A percentile compares a stretch with the other conserved stretches of the same genome.
These are phyloP conservation scores for Elsinoe batatas DNA, from an alignment of 2,329 filamentous ascomycete species.

Conservation along the genomic window DNA sequence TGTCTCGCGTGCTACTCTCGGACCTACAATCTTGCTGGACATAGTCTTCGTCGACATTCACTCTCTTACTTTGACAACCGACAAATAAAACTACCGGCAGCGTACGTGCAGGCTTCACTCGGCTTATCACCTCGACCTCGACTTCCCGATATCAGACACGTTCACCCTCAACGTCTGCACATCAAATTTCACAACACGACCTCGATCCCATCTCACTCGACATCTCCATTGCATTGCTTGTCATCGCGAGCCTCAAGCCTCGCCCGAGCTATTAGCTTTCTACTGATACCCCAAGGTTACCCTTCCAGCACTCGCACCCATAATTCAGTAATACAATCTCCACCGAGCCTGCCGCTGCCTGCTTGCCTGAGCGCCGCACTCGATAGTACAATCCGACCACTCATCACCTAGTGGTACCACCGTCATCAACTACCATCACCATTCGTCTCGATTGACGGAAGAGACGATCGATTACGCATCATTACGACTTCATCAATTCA, in stretches of 20 bases:
- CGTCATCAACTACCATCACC: neutral
- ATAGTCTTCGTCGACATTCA: constrained; percentile 5
- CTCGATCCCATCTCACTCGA: neutral
- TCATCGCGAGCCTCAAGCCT: constrained; percentile 3
- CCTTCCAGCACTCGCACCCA: neutral
- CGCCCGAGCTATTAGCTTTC: neutral
- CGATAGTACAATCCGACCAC: neutral
- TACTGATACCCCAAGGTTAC: neutral
- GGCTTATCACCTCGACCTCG: constrained; percentile 1
- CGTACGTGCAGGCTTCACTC: constrained; percentile 9
- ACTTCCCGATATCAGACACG: constrained; percentile 9
- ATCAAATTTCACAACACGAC: constrained; percentile 5
- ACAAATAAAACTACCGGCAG: constrained; percentile 5
- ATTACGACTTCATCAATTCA: constrained; percentile 10
- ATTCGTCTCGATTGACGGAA: constrained; percentile 8
- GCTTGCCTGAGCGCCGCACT: constrained; percentile 9
- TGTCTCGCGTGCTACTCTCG: neutral
- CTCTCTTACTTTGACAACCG: neutral
- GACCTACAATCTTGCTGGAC: neutral
- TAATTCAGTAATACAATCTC: constrained; percentile 10
- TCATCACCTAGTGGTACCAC: neutral
- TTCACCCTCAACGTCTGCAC: neutral
- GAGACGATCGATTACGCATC: constrained; percentile 7
- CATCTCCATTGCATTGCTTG: constrained; percentile 10
- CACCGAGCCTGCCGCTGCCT: constrained; percentile 9